Conservation (phyloP, 768 basidiomycete species). For the Russula vinacea region DNA sequence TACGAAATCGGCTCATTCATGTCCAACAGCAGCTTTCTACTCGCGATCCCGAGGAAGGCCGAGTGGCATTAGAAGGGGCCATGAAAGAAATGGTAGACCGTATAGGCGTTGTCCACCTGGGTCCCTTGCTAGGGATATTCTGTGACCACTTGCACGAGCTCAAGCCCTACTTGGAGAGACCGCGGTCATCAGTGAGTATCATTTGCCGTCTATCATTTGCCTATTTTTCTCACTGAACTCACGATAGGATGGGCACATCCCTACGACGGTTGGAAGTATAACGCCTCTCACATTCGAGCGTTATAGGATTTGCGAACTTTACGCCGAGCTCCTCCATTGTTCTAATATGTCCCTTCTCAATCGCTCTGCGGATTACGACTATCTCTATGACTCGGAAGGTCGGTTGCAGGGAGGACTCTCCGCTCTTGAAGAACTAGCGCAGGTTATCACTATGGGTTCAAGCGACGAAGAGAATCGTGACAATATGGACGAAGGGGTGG, state of each 20-base stretch:
- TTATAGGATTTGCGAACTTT: conserved; percentile 93
- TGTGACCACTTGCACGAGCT: conserved; percentile 65
- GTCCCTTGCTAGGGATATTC: conserved; percentile 72
- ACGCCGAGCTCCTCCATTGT: conserved; percentile 94
- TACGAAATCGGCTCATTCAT: conserved; percentile 85
- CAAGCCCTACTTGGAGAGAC: conserved; percentile 63
- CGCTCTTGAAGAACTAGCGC: conserved; percentile 81
- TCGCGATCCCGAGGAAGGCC: conserved; percentile 52
- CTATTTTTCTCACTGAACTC: conserved; percentile 19
- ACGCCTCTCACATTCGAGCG: conserved; percentile 90
- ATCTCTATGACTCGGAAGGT: conserved; percentile 78
- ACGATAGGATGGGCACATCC: conserved; percentile 58
- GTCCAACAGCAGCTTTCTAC: conserved; percentile 67
- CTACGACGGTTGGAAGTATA: conserved; percentile 70
- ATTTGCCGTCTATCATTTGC: background rate
- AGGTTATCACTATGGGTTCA: conserved; percentile 68
- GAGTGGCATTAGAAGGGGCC: conserved; percentile 64
- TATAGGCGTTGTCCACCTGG: conserved; percentile 89
- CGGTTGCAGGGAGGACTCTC: conserved; percentile 83
- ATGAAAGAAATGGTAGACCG: conserved; percentile 80
- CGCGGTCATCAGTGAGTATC: conserved; percentile 74
- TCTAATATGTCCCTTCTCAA: conserved; percentile 98
- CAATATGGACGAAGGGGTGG: conserved; percentile 54
- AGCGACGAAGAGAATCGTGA: conserved; percentile 54
- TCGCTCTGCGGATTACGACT: conserved; percentile 62